Evolutionary conservation across 83 land plant genomes (phyloP).

Genomic region (Larix sibirica): DNA sequence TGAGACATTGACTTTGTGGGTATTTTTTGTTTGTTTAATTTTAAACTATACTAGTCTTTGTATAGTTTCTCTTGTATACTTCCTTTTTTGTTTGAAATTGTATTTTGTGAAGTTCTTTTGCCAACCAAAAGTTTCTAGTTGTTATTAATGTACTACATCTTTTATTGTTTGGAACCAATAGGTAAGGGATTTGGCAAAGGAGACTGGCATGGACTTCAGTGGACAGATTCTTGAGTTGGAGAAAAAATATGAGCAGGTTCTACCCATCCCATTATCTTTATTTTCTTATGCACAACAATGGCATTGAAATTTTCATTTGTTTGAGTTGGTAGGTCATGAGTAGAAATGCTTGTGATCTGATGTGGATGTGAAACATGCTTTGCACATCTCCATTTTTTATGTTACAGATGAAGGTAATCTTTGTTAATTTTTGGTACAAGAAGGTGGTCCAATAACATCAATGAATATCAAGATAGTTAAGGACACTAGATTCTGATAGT

Average conservation of each 20-base stretch:
- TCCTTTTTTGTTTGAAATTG: neutral
- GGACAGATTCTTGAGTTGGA: constrained; percentile 63
- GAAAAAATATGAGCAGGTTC: constrained; percentile 73
- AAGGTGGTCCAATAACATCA: neutral
- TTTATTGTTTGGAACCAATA: constrained; percentile 20
- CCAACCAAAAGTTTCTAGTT: neutral
- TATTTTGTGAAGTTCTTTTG: neutral
- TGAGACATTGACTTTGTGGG: neutral
- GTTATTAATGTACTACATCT: neutral
- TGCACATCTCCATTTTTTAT: neutral
- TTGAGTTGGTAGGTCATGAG: neutral
- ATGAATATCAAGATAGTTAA: too few relatives aligned
- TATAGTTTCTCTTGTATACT: neutral
- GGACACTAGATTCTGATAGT: too few relatives aligned
- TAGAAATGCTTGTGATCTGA: neutral
- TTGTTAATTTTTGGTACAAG: too few relatives aligned
- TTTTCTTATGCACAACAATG: neutral
- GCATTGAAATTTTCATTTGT: neutral
- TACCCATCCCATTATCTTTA: neutral
- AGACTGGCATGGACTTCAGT: constrained; percentile 80
- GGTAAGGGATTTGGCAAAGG: constrained; percentile 77
- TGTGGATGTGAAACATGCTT: neutral
- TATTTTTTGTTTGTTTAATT: neutral
- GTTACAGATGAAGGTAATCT: neutral
- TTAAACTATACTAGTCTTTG: neutral